Evolutionary conservation across 345 rosid species (phyloP), one percentile per base, ranked within the genome.

Genomic region (Melastoma malabathricum): DNA sequence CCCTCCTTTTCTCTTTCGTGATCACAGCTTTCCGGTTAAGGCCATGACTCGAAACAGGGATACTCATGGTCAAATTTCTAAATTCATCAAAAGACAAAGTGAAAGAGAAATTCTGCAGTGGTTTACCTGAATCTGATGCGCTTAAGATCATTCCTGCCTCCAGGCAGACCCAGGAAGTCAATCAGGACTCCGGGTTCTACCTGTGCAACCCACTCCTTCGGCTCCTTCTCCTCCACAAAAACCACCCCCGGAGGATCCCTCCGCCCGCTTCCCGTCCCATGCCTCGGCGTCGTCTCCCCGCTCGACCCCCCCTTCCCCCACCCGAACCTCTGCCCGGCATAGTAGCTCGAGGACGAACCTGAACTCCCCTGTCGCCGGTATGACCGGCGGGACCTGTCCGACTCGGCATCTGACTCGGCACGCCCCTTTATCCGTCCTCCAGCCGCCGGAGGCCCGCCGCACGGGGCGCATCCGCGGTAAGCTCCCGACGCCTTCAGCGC

Each of bases 131-230:
- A 86, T 23, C 96, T 85, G 62, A 90, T 87, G 17, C 89, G 83
- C 55, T 81, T 88, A 39, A 93, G 86, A 79, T 93, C 94, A 66
- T 93, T 93, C 6, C 99, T 95, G 62, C 95, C 99, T 47, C 75
- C 79, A 43, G 95, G 99, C 46, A 93, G 81, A 47, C 97, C 84
- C 25, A 85, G 75, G 67, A 93, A 93, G 27, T 94, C 85, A 17
- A 93, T 93, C 29, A 88, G 86, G 45, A 93, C 95, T 0, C 97
- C 97, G 1, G 97, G 97, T 76, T 93, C 99, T 20, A 93, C 95
- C 61, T 88, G 99, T 23, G 99, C 97, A 10, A 92, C 85, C 97
- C 99, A 92, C 59, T 92, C 96, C 62, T 84, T 87, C 0, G 95
- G 84, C 55, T 81, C 90, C 54, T 61, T 81, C 74, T 92, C 98